phyloP scores from a whole-genome alignment of 1,284 basidiomycete species.

The Omphalotus olearius region DNA sequence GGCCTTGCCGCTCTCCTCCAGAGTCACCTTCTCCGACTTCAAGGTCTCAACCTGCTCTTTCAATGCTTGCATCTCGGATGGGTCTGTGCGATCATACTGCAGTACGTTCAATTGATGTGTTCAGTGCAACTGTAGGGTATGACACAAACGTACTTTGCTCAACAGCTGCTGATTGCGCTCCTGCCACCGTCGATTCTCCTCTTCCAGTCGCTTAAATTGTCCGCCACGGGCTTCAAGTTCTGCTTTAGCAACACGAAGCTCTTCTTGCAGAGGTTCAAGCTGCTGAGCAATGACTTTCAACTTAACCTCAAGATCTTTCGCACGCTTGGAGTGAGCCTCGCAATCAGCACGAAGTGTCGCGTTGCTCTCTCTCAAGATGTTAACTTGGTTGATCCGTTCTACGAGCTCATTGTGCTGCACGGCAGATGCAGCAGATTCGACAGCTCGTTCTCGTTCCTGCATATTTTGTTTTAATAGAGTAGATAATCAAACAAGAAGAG shows the following conservation, averaged over 20 bases:
- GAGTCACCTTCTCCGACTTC: conserved; percentile 37
- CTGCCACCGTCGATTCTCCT: conserved; percentile 83
- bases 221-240: conserved; percentile 71
- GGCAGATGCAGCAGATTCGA: conserved; percentile 66
- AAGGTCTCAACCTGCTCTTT: conserved; percentile 68
- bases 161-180: conserved; percentile 78
- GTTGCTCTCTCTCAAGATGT: conserved; percentile 86
- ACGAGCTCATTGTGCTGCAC: conserved; percentile 82
- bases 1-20: conserved; percentile 34
- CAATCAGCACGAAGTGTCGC: conserved; percentile 77
- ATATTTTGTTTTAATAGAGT: not conserved
- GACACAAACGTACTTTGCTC: conserved; percentile 52
- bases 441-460: conserved; percentile 76
- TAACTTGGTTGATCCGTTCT: conserved; percentile 85
- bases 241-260: conserved; percentile 63
- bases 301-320: conserved; percentile 60
- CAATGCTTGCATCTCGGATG: conserved; percentile 79
- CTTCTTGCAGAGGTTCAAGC: conserved; percentile 74
- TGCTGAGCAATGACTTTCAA: conserved; percentile 58
- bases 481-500: not conserved
- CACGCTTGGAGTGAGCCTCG: conserved; percentile 62
- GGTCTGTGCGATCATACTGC: conserved; percentile 85
- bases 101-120: conserved; percentile 8
- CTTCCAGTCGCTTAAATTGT: conserved; percentile 71
- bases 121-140: not conserved